Percentiles rank a stretch among this genome's conserved stretches.
These are phyloP conservation scores for Lepiota venenata DNA, from an alignment of 768 basidiomycete genomes.

Conservation along the genomic window DNA sequence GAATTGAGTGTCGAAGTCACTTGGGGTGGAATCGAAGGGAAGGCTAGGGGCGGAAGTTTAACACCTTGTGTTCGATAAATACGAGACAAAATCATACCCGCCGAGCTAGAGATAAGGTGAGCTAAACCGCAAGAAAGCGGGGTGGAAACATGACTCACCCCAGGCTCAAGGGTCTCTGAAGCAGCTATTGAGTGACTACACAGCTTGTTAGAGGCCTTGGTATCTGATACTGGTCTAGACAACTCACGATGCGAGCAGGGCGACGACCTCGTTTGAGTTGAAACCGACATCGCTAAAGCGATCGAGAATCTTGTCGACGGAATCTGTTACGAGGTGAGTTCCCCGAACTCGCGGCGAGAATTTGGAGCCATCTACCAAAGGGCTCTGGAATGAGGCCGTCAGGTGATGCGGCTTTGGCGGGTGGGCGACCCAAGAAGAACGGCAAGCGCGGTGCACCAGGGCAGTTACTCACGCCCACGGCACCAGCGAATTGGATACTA, in stretches of 20 bases:
- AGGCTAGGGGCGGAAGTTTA: neutral
- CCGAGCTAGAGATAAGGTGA: neutral
- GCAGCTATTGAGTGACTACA: constrained; percentile 6
- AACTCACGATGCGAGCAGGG: constrained; percentile 9
- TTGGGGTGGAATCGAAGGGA: constrained; percentile 47
- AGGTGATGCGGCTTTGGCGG: constrained; percentile 28
- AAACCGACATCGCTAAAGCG: constrained; percentile 22
- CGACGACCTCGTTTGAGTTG: constrained; percentile 13
- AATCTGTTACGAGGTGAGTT: constrained; percentile 11
- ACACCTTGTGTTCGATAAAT: neutral
- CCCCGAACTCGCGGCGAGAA: neutral
- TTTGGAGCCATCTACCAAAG: neutral
- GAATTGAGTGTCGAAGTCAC: constrained; percentile 40
- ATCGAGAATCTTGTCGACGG: constrained; percentile 16
- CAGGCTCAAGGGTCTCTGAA: constrained; percentile 2
- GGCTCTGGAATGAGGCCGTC: constrained; percentile 24
- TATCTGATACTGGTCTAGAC: neutral
- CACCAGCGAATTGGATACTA: constrained; percentile 46
- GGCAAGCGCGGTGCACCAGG: constrained; percentile 39
- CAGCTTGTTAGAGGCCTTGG: neutral
- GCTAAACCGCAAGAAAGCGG: too few relatives aligned
- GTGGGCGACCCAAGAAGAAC: constrained; percentile 36
- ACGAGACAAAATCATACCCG: neutral
- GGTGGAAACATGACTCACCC: neutral
- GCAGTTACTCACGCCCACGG: constrained; percentile 39